These are phyloP conservation scores for Chenopodium suecicum DNA, from an alignment of 148 eudicot species.

Conservation along the genomic window DNA sequence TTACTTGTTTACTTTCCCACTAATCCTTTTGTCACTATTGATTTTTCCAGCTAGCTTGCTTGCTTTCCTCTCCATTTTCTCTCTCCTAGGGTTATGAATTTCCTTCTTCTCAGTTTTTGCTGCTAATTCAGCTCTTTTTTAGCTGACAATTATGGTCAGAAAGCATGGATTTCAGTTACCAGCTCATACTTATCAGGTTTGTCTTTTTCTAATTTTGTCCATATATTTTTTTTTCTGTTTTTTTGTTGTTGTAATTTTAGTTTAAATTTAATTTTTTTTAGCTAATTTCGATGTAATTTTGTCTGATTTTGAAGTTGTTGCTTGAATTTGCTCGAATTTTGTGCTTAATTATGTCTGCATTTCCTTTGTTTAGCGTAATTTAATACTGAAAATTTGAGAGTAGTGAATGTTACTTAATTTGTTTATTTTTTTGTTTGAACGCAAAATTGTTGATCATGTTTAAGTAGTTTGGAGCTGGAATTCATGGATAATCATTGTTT, in stretches of 20 bases:
- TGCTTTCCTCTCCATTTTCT: background rate
- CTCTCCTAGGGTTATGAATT: slow-evolving; percentile 27
- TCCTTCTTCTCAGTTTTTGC: background rate
- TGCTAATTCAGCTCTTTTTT: slow-evolving; percentile 8
- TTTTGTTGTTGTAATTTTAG: slow-evolving; percentile 1
- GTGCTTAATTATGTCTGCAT: background rate
- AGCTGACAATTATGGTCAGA: slow-evolving; percentile 61
- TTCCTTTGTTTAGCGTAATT: background rate
- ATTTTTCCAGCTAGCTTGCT: slow-evolving; percentile 8
- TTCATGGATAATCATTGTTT: background rate
- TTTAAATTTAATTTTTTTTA: background rate
- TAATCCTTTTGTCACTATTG: slow-evolving; percentile 4
- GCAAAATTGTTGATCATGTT: background rate
- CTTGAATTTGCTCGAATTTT: slow-evolving; percentile 3
- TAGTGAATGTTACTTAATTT: background rate
- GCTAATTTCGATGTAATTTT: background rate
- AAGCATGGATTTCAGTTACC: slow-evolving; percentile 98
- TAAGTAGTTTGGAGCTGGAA: background rate
- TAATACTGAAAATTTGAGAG: background rate
- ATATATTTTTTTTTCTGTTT: background rate
- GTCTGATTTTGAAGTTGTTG: background rate
- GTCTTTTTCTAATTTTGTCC: slow-evolving; percentile 1
- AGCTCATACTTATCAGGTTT: slow-evolving; percentile 94
- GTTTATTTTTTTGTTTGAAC: background rate
- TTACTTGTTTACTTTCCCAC: slow-evolving; percentile 14